phyloP scores from a whole-genome alignment of 495 filamentous ascomycete genomes.

The Opeltia flavorubescens region DNA sequence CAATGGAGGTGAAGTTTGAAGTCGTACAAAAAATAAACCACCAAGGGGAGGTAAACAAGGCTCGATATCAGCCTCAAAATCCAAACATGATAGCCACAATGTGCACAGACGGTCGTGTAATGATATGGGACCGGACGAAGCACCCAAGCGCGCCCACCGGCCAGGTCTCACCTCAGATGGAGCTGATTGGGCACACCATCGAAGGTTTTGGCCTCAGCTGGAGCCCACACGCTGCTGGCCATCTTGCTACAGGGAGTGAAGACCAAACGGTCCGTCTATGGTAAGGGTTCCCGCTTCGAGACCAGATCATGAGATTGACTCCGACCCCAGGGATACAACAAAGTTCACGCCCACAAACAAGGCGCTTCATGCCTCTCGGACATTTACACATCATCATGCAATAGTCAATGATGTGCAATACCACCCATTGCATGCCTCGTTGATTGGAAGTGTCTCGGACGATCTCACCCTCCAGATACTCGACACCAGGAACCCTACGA shows the following conservation, averaged over 20 bases:
- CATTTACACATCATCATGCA: constrained; percentile 76
- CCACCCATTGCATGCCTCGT: constrained; percentile 64
- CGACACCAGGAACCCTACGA: constrained; percentile 58
- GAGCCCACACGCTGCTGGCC: constrained; percentile 72
- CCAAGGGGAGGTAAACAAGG: constrained; percentile 95
- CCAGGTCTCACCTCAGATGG: constrained; percentile 64
- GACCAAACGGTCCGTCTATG: constrained; percentile 84
- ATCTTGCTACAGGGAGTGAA: constrained; percentile 77
- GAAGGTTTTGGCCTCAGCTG: constrained; percentile 95
- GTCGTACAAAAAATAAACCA: constrained; percentile 94
- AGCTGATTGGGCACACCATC: constrained; percentile 66
- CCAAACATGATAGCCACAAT: constrained; percentile 94
- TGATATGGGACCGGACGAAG: constrained; percentile 94
- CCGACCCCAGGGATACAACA: constrained; percentile 56
- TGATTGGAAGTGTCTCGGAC: constrained; percentile 90
- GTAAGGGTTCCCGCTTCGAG: constrained; percentile 30
- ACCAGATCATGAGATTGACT: not conserved
- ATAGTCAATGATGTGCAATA: constrained; percentile 96
- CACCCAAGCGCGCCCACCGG: constrained; percentile 62
- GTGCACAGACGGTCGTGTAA: constrained; percentile 69
- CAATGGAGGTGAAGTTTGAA: constrained; percentile 64
- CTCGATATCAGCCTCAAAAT: constrained; percentile 93
- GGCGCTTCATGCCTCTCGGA: constrained; percentile 50
- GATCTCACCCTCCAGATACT: constrained; percentile 87
- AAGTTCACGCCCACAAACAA: constrained; percentile 55